phyloP scores from a whole-genome alignment of 2,329 filamentous ascomycete genomes.

The Diaporthe sp. region DNA sequence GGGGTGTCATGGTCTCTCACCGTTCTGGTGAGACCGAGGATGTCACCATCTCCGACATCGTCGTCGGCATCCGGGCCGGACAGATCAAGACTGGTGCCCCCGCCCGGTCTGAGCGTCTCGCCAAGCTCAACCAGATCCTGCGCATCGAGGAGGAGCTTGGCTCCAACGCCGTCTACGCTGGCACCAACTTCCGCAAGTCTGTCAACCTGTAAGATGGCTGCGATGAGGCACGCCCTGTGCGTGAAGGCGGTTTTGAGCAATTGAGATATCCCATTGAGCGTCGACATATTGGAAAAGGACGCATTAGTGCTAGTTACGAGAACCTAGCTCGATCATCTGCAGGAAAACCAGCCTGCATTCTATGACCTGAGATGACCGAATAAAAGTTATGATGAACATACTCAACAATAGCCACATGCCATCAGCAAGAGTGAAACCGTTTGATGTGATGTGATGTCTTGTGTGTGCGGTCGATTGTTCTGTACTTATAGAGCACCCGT shows the following conservation, averaged over 20 bases:
- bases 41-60: slow-evolving; percentile 98
- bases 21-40: slow-evolving; percentile 99
- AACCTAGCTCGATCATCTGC: slow-evolving; percentile 33
- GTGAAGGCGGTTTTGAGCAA: slow-evolving; percentile 24
- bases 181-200: slow-evolving; percentile 89
- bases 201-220: slow-evolving; percentile 82
- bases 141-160: slow-evolving; percentile 99
- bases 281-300: slow-evolving; percentile 36
- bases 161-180: slow-evolving; percentile 90
- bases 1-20: slow-evolving; percentile 99
- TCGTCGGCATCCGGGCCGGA: slow-evolving; percentile 94
- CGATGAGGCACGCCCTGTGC: neutral
- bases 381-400: slow-evolving; percentile 39
- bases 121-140: slow-evolving; percentile 99
- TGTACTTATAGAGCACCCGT: neutral
- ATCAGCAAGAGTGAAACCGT: neutral
- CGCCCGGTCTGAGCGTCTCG: slow-evolving; percentile 95
- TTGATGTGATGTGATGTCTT: neutral
- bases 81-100: slow-evolving; percentile 99
- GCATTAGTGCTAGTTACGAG: slow-evolving; percentile 34
- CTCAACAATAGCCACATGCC: neutral
- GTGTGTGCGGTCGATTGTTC: neutral
- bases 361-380: slow-evolving; percentile 37
- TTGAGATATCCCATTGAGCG: slow-evolving; percentile 30
- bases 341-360: slow-evolving; percentile 36